These are phyloP conservation scores for Exophiala xenobiotica DNA, from an alignment of 2,329 filamentous ascomycete genomes.

Conservation along the genomic window DNA sequence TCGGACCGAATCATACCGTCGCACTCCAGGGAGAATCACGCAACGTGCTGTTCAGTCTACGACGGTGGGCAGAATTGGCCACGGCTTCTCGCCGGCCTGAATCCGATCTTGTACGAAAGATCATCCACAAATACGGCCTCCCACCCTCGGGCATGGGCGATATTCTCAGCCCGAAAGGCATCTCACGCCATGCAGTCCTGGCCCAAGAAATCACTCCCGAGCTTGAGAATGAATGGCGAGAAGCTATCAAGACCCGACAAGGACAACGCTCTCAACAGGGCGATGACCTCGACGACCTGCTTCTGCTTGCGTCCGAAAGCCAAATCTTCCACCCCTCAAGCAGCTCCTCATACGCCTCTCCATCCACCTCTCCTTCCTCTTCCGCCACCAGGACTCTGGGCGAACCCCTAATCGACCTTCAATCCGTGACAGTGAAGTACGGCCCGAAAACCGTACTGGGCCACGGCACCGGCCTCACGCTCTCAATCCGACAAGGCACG, in stretches of 20 bases:
- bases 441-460: constrained; percentile 75
- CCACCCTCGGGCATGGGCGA: constrained; percentile 26
- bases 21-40: constrained; percentile 65
- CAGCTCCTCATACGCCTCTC: neutral
- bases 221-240: neutral
- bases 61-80: constrained; percentile 21
- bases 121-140: constrained; percentile 9
- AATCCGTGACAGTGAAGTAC: constrained; percentile 79
- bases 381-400: constrained; percentile 42
- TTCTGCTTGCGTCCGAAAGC: neutral
- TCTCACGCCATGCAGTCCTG: constrained; percentile 11
- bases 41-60: constrained; percentile 51
- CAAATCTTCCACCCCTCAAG: neutral
- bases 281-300: neutral
- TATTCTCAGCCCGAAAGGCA: constrained; percentile 22
- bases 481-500: constrained; percentile 79
- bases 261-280: neutral
- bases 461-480: constrained; percentile 70
- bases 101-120: constrained; percentile 10
- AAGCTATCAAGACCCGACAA: neutral
- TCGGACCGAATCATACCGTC: constrained; percentile 67
- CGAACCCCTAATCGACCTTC: constrained; percentile 80
- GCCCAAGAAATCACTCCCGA: neutral
- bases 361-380: neutral
- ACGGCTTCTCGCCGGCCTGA: too few relatives aligned